These are phyloP conservation scores for Candida dubliniensis DNA, from an alignment of 1,139 yeast genomes.

Conservation along the genomic window DNA sequence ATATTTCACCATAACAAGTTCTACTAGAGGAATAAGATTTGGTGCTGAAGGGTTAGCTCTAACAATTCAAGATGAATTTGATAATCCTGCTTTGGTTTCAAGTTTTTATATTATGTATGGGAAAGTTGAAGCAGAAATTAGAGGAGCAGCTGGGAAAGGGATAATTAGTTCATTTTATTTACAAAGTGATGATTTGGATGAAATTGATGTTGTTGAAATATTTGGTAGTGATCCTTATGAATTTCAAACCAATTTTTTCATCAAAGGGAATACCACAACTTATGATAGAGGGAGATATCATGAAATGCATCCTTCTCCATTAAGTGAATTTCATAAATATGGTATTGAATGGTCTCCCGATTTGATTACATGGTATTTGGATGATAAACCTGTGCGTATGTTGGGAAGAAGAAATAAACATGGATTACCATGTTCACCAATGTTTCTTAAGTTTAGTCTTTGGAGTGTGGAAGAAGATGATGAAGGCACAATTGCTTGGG, in stretches of 20 bases:
- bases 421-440: slow-evolving; percentile 41
- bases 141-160: slow-evolving; percentile 41
- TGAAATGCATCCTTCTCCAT: slow-evolving; percentile 21
- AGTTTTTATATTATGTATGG: slow-evolving; percentile 43
- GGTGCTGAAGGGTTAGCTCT: slow-evolving; percentile 18
- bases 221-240: slow-evolving; percentile 39
- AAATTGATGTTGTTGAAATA: slow-evolving; percentile 46
- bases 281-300: slow-evolving; percentile 45
- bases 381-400: slow-evolving; percentile 29
- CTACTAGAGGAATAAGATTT: slow-evolving; percentile 13
- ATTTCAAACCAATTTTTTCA: slow-evolving; percentile 45
- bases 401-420: slow-evolving; percentile 21
- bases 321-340: slow-evolving; percentile 27
- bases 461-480: slow-evolving; percentile 43
- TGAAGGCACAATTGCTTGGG: slow-evolving; percentile 43
- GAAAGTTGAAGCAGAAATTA: slow-evolving; percentile 40
- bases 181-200: slow-evolving; percentile 50
- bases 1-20: slow-evolving; percentile 13
- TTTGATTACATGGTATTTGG: slow-evolving; percentile 31
- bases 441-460: slow-evolving; percentile 38
- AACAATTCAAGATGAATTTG: slow-evolving; percentile 28
- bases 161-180: slow-evolving; percentile 46
- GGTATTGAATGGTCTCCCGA: slow-evolving; percentile 42
- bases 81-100: slow-evolving; percentile 41
- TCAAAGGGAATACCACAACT: slow-evolving; percentile 44